These are phyloP conservation scores for Saccharomycopsis sp. DNA, from an alignment of 805 yeast genomes.

Conservation along the genomic window DNA sequence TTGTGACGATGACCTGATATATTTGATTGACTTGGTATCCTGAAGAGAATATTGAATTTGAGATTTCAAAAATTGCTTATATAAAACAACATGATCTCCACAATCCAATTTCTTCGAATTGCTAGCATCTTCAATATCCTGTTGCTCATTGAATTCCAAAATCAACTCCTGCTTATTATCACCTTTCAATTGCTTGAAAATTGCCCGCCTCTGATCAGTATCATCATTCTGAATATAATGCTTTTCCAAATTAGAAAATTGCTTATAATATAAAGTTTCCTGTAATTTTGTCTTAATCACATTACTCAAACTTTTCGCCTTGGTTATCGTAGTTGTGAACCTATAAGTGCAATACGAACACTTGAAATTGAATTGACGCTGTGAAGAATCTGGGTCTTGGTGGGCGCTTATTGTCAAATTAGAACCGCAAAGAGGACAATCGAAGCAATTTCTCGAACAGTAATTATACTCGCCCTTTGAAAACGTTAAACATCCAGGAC, in stretches of 20 bases:
- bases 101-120: neutral
- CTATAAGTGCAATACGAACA: conserved; percentile 34
- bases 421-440: conserved; percentile 29
- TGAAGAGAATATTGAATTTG: conserved; percentile 14
- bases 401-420: conserved; percentile 22
- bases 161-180: neutral
- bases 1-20: conserved; percentile 6
- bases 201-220: neutral
- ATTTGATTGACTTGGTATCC: conserved; percentile 24
- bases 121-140: conserved; percentile 2
- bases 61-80: conserved; percentile 10
- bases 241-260: conserved; percentile 20
- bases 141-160: conserved; percentile 17
- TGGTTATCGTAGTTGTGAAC: conserved; percentile 33
- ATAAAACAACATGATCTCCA: conserved; percentile 1
- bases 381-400: conserved; percentile 14
- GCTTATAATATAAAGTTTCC: conserved; percentile 11
- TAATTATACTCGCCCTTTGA: conserved; percentile 12
- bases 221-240: conserved; percentile 17
- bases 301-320: conserved; percentile 34
- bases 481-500: conserved; percentile 26
- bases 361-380: conserved; percentile 30
- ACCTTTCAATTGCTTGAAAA: neutral
- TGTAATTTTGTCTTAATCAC: conserved; percentile 24
- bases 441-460: conserved; percentile 30